phyloP scores from a whole-genome alignment of 441 rosid species.

The Biscutella laevigata region DNA sequence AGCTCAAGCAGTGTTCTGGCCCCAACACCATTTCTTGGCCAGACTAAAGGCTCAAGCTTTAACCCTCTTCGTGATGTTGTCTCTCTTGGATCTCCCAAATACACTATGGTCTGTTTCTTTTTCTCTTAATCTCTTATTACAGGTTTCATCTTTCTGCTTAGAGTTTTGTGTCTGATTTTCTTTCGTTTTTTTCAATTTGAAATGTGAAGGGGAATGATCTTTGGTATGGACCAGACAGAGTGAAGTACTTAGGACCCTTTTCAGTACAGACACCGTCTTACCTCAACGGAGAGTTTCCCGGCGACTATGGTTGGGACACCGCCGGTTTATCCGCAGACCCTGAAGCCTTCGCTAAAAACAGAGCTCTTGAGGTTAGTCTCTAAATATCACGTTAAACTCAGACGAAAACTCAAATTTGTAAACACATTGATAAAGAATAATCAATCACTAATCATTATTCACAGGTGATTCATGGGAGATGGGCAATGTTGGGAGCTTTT shows the following conservation, averaged over 20 bases:
- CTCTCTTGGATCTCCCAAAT: conserved; percentile 52
- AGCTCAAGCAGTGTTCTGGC: conserved; percentile 47
- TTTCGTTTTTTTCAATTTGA: background rate
- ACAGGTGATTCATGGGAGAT: conserved; percentile 84
- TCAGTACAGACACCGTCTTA: conserved; percentile 92
- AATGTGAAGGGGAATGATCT: conserved; percentile 52
- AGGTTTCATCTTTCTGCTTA: background rate
- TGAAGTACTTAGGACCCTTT: conserved; percentile 91
- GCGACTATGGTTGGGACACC: conserved; percentile 98
- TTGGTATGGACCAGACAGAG: conserved; percentile 96
- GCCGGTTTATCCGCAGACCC: conserved; percentile 94
- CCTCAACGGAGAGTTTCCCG: conserved; percentile 84
- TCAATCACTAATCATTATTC: background rate
- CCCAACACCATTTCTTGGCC: conserved; percentile 60
- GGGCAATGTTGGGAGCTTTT: conserved; percentile 94
- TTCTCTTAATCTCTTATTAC: background rate
- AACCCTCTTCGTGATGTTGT: conserved; percentile 67
- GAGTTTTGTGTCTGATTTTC: conserved; percentile 12
- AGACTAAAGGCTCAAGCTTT: conserved; percentile 38
- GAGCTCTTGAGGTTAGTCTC: conserved; percentile 80
- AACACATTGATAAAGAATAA: background rate
- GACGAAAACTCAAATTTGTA: background rate
- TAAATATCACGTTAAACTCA: background rate
- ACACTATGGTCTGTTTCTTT: conserved; percentile 47
- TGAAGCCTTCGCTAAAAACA: conserved; percentile 89